These are phyloP conservation scores for Suhomyces sp. DNA, from an alignment of 805 yeast species.

Conservation along the genomic window DNA sequence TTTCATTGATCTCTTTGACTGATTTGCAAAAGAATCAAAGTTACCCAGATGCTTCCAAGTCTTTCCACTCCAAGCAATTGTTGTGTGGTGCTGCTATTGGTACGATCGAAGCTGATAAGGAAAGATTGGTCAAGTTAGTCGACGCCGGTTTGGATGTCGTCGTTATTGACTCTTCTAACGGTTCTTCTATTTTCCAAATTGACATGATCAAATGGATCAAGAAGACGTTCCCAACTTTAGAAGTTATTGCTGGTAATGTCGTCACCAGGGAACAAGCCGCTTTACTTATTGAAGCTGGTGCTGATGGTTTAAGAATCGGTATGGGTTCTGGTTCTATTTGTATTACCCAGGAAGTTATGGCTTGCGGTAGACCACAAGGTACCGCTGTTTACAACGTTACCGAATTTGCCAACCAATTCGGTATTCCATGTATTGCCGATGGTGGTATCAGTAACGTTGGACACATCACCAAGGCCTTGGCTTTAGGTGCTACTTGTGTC, in stretches of 20 bases:
- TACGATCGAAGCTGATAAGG: slow-evolving; percentile 85
- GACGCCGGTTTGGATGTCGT: slow-evolving; percentile 98
- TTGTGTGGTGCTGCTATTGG: slow-evolving; percentile 99
- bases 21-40: slow-evolving; percentile 94
- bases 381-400: slow-evolving; percentile 95
- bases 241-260: slow-evolving; percentile 97
- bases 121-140: slow-evolving; percentile 78
- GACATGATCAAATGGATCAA: slow-evolving; percentile 93
- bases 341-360: slow-evolving; percentile 99
- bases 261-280: slow-evolving; percentile 99
- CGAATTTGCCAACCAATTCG: slow-evolving; percentile 91
- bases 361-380: slow-evolving; percentile 99
- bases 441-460: slow-evolving; percentile 99
- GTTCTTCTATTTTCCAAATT: slow-evolving; percentile 93
- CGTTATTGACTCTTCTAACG: slow-evolving; percentile 93
- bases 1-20: slow-evolving; percentile 89
- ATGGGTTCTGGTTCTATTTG: slow-evolving; percentile 99
- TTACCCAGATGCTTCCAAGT: slow-evolving; percentile 94
- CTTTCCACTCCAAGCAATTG: slow-evolving; percentile 88
- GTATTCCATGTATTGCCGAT: slow-evolving; percentile 98
- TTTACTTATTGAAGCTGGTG: slow-evolving; percentile 85
- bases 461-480: slow-evolving; percentile 94
- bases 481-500: slow-evolving; percentile 94
- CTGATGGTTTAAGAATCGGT: slow-evolving; percentile 97
- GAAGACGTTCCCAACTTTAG: slow-evolving; percentile 69